Evolutionary conservation across 2,329 filamentous ascomycete genomes (phyloP).

Genomic region (Helminthosporium solani): DNA sequence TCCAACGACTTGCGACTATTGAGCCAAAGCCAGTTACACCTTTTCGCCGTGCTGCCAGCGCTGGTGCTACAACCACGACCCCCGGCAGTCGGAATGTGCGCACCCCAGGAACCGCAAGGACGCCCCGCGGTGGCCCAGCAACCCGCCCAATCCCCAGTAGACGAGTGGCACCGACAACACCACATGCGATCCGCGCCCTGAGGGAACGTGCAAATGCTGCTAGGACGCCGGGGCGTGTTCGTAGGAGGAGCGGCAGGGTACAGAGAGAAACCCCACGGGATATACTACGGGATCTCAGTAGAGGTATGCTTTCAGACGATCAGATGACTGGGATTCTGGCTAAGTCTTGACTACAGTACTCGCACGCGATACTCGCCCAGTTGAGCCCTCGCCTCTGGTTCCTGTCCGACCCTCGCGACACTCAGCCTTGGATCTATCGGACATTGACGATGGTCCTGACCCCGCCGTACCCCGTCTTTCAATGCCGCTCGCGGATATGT

Average conservation of each 20-base stretch:
- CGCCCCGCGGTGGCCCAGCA: constrained; percentile 36
- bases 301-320: constrained; percentile 39
- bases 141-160: constrained; percentile 37
- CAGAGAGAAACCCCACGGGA: constrained; percentile 59
- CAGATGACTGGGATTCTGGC: constrained; percentile 2
- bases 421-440: constrained; percentile 43
- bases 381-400: constrained; percentile 50
- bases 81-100: constrained; percentile 30
- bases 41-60: constrained; percentile 37
- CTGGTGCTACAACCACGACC: constrained; percentile 30
- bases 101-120: constrained; percentile 40
- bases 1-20: constrained; percentile 28
- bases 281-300: constrained; percentile 54
- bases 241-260: constrained; percentile 50
- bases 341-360: constrained; percentile 42
- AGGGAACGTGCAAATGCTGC: constrained; percentile 53
- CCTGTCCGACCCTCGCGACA: constrained; percentile 28
- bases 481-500: constrained; percentile 46
- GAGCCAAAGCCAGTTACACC: constrained; percentile 39
- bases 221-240: constrained; percentile 52
- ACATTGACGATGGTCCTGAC: constrained; percentile 52
- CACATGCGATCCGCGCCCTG: constrained; percentile 56
- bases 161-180: constrained; percentile 52
- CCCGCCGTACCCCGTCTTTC: constrained; percentile 43
- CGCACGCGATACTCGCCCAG: constrained; percentile 49